Base-by-base conservation (phyloP, 495 filamentous ascomycete genomes). In the Penicillium ucsense region DNA sequence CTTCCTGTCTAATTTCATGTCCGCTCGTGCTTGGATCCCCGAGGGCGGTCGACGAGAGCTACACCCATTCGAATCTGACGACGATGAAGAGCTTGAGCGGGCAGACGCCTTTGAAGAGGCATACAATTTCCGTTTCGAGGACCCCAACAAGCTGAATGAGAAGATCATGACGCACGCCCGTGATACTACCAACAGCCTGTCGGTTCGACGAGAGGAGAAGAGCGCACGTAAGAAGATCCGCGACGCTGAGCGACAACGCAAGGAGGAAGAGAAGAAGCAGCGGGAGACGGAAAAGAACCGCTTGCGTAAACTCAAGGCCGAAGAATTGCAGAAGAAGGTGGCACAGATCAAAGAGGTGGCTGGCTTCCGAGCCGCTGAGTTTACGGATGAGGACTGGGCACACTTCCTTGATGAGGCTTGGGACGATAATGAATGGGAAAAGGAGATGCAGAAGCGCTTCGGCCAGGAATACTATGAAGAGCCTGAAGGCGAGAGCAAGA, bases 51-150 rank as follows among this genome's bases (percentile, higher is more conserved):
- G 61, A 27, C 71, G 78, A 29, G 66, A 67, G 7, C 85, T 82
- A 54, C 70, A 85, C 42, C 84, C 89, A 6, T 84, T 98, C 45
- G 89, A 96, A 48, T 94, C 88, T 0, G 92, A 98, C 53, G 92
- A 96, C 45, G 86, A 85, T 20, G 86, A 91, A 43, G 85, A 89
- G 31, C 84, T 89, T 41, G 73, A 80, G 9, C 76, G 81, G 29
- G 90, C 91, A 33, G 92, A 98, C 29, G 78, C 79, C 30, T 89
- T 89, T 53, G 92, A 98, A 62, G 77, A 84, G 45, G 90, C 89
- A n/a, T 98, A 94, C 70, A 98, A 98, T 65, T 71, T 95, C 65
- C 85, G 92, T 28, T 98, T 98, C 56, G 92, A 98, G 58, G 85
- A 98, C 55, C 89, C 92, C 1, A 75, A 74, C 54, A 84, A 82